Conservation (phyloP, 2,329 filamentous ascomycete species). For the Aspergillus piperis region DNA sequence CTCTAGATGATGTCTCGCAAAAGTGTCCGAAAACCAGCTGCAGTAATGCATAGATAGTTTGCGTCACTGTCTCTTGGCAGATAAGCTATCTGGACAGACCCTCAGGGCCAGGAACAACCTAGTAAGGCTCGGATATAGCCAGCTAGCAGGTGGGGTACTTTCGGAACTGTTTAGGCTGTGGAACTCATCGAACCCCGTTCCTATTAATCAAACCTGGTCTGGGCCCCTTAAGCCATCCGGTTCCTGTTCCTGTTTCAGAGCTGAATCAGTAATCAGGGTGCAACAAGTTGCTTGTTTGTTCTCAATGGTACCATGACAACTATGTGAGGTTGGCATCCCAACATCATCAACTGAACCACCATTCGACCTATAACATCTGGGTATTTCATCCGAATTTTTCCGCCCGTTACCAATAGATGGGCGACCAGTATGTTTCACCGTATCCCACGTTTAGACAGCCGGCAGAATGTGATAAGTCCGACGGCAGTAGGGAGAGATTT, state of each 20-base stretch:
- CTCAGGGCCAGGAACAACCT: background rate
- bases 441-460: background rate
- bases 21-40: background rate
- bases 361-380: background rate
- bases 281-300: background rate
- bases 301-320: background rate
- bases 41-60: background rate
- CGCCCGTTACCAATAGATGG: background rate
- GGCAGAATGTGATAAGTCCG: background rate
- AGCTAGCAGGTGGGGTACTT: conserved; percentile 2
- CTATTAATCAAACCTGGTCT: background rate
- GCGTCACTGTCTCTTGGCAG: background rate
- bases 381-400: background rate
- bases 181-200: background rate
- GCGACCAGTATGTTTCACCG: too few species aligned
- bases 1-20: background rate
- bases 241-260: background rate
- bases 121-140: conserved; percentile 1
- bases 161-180: background rate
- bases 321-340: background rate
- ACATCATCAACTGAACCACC: background rate
- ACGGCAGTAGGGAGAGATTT: background rate
- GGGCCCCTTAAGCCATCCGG: background rate
- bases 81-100: background rate
- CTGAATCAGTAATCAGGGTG: background rate